Percentiles rank a stretch among this genome's conserved stretches.
Evolutionary conservation across 352 stramenopile species (phyloP).

Genomic region (Nothophytophthora sp.): DNA sequence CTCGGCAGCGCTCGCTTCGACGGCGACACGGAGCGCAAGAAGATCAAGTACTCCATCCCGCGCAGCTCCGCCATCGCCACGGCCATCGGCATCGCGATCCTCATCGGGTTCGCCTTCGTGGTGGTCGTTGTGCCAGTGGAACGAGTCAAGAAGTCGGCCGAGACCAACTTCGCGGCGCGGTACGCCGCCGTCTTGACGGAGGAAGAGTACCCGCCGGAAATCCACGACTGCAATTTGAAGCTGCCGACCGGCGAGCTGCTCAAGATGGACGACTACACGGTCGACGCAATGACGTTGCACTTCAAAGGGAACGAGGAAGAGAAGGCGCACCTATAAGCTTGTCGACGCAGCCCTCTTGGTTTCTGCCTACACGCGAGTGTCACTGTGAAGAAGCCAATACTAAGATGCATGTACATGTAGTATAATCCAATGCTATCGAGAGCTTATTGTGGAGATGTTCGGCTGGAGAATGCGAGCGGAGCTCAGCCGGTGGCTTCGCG

Average conservation of each 20-base stretch:
- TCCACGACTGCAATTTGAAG: conserved; percentile 33
- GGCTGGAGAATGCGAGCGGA: too few species aligned
- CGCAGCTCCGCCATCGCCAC: conserved; percentile 40
- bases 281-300: conserved; percentile 40
- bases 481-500: too few species aligned
- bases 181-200: conserved; percentile 35
- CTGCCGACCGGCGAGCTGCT: conserved; percentile 22
- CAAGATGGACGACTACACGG: conserved; percentile 38
- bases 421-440: too few species aligned
- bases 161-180: conserved; percentile 30
- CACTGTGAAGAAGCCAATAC: too few species aligned
- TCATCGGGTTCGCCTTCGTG: conserved; percentile 27
- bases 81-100: conserved; percentile 34
- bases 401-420: too few species aligned
- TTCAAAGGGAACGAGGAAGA: conserved; percentile 17
- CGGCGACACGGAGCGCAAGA: conserved; percentile 39
- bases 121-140: conserved; percentile 35
- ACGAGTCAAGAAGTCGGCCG: conserved; percentile 23
- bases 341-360: not conserved
- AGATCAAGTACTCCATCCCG: conserved; percentile 52
- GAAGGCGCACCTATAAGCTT: conserved; percentile 15
- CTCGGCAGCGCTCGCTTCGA: conserved; percentile 29
- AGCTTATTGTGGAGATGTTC: too few species aligned
- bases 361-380: not conserved
- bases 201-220: conserved; percentile 36